Conservation (phyloP, 768 basidiomycete genomes). For the Filobasidium floriforme region DNA sequence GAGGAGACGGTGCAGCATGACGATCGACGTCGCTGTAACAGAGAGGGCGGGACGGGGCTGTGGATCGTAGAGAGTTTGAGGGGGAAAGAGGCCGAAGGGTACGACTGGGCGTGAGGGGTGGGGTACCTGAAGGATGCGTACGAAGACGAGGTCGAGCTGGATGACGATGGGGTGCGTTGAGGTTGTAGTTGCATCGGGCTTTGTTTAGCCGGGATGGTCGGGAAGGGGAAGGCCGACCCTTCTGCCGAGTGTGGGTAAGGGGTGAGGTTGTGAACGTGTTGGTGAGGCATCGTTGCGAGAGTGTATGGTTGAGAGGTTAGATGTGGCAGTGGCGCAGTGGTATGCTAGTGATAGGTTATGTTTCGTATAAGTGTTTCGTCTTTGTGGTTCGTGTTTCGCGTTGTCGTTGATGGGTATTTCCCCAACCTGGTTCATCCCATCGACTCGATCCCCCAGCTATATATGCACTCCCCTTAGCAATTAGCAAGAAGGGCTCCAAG, state of each 20-base stretch:
- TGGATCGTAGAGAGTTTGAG: not conserved
- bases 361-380: too few species aligned
- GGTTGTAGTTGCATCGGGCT: too few species aligned
- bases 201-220: not conserved
- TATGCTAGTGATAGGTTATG: too few species aligned
- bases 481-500: too few species aligned
- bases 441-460: too few species aligned
- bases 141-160: not conserved
- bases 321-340: too few species aligned
- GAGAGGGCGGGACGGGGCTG: not conserved
- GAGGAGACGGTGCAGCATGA: not conserved
- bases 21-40: not conserved
- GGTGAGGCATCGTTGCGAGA: not conserved
- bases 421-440: too few species aligned
- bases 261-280: conserved; percentile 2
- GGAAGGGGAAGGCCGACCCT: not conserved
- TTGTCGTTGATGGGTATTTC: too few species aligned
- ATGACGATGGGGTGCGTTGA: not conserved
- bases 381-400: too few species aligned
- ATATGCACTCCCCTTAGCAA: too few species aligned
- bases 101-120: not conserved
- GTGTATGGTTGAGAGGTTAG: too few species aligned
- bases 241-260: not conserved
- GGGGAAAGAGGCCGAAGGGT: not conserved
- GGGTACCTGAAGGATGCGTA: not conserved